Base-by-base conservation (phyloP, 331 rosid species). In the Malus hybrid region DNA sequence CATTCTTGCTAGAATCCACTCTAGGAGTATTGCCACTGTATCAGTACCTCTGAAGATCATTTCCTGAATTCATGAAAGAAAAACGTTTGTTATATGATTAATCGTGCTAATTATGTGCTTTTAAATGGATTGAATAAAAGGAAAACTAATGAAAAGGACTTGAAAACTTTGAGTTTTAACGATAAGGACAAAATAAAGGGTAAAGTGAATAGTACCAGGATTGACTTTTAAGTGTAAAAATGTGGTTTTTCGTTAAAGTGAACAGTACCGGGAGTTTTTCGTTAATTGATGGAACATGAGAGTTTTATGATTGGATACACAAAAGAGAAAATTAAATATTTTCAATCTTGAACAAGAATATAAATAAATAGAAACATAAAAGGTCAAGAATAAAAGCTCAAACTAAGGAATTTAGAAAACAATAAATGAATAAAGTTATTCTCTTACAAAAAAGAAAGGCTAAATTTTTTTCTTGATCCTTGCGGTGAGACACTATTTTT, bases 1-100 rank as follows among this genome's bases (percentile, higher is more conserved):
- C 96, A 93, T 93, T 71, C 97, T 80, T 0, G 98, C 97, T 24
- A 93, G 66, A 44, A 90, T 84, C 98, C 98, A 93, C n/a, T 93
- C 98, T 16, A 93, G 75, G 7, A 90, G 81, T 48, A 93, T 89
- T 1, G 98, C 97, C 28, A 93, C 96, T 0, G 98, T 93, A 60
- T 93, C 98, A 0, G 98, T 93, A 13, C 98, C 98, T 76, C 98
- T 82, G 34, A 93, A 93, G 7, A 93, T 87, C 98, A 90, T 86
- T 77, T 93, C 98, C 98, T 93, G 66, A 13, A 74, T 10, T 36
- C 36, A 20, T 46, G 19, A 11, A 33, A n/a, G 19, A 55, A 16
- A 29, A 56, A 69, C 16, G 24, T 33, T 50, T 39, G n/a, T 24
- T 7, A 13, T 20, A 22, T 22, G 1, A 27, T 6, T 11, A 20